These are phyloP conservation scores for Beauveria sp. DNA, from an alignment of 2,329 filamentous ascomycete genomes.

Conservation along the genomic window DNA sequence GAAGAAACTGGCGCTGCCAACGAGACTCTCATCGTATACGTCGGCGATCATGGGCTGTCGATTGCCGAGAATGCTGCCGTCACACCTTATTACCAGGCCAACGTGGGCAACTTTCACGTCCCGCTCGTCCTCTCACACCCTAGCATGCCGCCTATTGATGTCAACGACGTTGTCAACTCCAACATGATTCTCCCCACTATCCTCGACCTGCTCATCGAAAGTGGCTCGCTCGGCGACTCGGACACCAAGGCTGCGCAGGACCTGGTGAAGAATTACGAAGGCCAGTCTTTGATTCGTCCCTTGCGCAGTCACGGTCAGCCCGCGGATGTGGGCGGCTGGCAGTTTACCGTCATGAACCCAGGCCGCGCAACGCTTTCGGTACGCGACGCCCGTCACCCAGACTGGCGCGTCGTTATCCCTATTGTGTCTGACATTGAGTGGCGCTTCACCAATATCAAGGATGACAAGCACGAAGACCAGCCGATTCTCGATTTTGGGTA, in stretches of 20 bases:
- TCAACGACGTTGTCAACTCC: constrained; percentile 25
- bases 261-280: constrained; percentile 26
- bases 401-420: constrained; percentile 25
- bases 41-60: constrained; percentile 27
- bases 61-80: constrained; percentile 24
- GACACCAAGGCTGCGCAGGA: constrained; percentile 20
- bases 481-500: constrained; percentile 22
- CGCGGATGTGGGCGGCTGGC: constrained; percentile 23
- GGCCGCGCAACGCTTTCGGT: constrained; percentile 26
- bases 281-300: constrained; percentile 27
- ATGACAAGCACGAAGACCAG: constrained; percentile 23
- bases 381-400: constrained; percentile 23
- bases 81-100: constrained; percentile 26
- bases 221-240: constrained; percentile 22
- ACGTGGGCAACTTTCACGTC: constrained; percentile 26
- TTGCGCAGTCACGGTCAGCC: constrained; percentile 15
- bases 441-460: constrained; percentile 22
- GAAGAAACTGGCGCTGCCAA: constrained; percentile 25
- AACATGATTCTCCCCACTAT: constrained; percentile 27
- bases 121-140: constrained; percentile 27
- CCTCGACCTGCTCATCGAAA: constrained; percentile 26
- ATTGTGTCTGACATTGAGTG: constrained; percentile 25
- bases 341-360: constrained; percentile 27
- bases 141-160: constrained; percentile 22
- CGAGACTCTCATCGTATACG: constrained; percentile 25